Evolutionary conservation across 2,329 filamentous ascomycete species (phyloP), one percentile per base, ranked within the genome.

Genomic region (Samsoniella hepiali): DNA sequence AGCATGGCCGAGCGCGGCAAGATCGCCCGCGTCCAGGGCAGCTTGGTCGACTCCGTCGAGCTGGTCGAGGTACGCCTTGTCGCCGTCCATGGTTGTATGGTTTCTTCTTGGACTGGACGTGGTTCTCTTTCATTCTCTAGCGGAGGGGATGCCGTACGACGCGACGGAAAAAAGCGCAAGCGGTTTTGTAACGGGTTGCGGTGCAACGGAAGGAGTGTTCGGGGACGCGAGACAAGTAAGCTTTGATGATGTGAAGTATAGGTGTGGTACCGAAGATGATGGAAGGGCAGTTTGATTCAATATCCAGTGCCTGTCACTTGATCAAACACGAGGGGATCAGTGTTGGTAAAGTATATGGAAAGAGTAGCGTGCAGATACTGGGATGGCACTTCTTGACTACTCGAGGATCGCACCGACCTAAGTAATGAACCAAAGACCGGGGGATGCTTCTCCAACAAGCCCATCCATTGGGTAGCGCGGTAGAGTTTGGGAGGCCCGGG

Each of bases 1-100:
- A 50, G 69, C 70, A 66, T 79, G 78, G 65, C 77, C 78, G 15
- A 79, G 69, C 44, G 71, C 71, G 34, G 77, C 78, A 31, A 79
- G 76, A 62, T 79, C 76, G 34, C 70, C 70, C 13, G 73, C 76
- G 69, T 79, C 77, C 57, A 71, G 72, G 13, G 69, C 65, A 40
- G 69, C 71, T 64, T 74, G 71, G 64, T 70, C 69, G 38, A 68
- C 60, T 3, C 64, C 65, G 49, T 65, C 64, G 47, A 61, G 44
- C 40, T 53, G 54, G 56, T 69, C 66, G 27, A 42, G 50, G 40
- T 58, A 51, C 8, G 40, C 63, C 50, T 63, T 65, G 67, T 68
- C 68, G 65, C 58, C 66, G 66, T 68, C 65, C 69, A 72, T 22
- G 22, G 22, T 71, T 65, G 58, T 68, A 65, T 58, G 53, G 53